phyloP scores from a whole-genome alignment of 306 rosid species.

The Urtica urens region DNA sequence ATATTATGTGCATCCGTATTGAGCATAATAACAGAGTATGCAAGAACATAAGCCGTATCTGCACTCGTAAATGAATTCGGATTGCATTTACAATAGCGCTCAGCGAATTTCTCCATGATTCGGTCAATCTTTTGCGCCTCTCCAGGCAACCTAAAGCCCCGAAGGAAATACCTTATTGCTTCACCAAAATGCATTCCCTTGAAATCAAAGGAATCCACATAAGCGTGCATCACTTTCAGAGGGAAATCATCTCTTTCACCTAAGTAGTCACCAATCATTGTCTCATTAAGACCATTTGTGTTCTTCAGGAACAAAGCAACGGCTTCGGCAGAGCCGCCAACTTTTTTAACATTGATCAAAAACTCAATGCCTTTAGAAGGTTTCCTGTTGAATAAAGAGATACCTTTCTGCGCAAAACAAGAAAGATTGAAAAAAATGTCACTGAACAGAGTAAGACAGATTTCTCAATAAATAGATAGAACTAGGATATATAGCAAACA shows the following conservation, averaged over 20 bases:
- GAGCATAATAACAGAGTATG: constrained; percentile 97
- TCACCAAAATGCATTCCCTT: constrained; percentile 86
- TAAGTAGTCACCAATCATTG: constrained; percentile 86
- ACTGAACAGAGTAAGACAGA: constrained; percentile 22
- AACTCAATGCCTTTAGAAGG: constrained; percentile 94
- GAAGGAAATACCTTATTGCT: constrained; percentile 89
- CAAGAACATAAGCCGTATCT: constrained; percentile 97
- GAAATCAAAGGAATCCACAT: constrained; percentile 90
- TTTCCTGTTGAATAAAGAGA: constrained; percentile 80
- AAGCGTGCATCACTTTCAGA: constrained; percentile 98
- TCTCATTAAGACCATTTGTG: constrained; percentile 67
- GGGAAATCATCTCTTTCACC: constrained; percentile 95
- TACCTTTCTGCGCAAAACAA: constrained; percentile 87
- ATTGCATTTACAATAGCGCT: constrained; percentile 94
- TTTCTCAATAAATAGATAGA: constrained; percentile 12
- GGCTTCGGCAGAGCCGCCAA: constrained; percentile 73
- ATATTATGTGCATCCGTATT: constrained; percentile 96
- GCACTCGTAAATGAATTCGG: constrained; percentile 95
- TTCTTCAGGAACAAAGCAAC: constrained; percentile 88
- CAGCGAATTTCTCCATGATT: constrained; percentile 99
- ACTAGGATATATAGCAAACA: not conserved
- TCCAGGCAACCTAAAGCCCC: constrained; percentile 96
- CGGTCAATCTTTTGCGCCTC: constrained; percentile 99
- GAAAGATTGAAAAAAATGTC: constrained; percentile 28
- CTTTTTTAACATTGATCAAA: constrained; percentile 61